Evolutionary conservation across 305 asterid species (phyloP).

Genomic region (Solanum hybrid): DNA sequence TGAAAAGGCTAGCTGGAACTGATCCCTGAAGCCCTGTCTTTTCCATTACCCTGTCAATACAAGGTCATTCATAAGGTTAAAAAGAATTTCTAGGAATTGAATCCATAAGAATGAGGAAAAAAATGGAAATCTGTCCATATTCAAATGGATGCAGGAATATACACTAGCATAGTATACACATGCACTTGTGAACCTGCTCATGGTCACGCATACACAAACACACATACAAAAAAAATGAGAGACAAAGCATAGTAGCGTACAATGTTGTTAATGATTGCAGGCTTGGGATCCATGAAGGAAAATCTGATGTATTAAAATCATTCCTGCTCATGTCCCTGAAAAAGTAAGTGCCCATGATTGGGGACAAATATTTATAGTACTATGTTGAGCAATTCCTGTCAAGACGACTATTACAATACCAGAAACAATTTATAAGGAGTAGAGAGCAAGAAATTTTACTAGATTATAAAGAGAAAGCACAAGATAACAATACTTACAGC

Average conservation of each 20-base stretch:
- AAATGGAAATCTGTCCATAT: not conserved
- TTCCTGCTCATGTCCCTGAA: slow-evolving; percentile 84
- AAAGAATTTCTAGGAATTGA: not conserved
- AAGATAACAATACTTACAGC: slow-evolving; percentile 53
- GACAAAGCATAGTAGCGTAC: slow-evolving; percentile 22
- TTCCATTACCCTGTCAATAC: slow-evolving; percentile 49
- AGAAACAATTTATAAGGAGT: not conserved
- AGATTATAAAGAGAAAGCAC: not conserved
- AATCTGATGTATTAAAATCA: slow-evolving; percentile 32
- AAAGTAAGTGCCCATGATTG: not conserved
- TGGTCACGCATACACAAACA: not conserved
- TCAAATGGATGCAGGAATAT: not conserved
- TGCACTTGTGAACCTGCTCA: not conserved
- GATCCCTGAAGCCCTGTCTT: slow-evolving; percentile 35
- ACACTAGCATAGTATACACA: not conserved
- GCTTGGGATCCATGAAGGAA: slow-evolving; percentile 52
- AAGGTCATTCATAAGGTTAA: not conserved
- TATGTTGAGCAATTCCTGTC: slow-evolving; percentile 32
- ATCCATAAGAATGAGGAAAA: not conserved
- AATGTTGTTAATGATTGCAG: slow-evolving; percentile 47
- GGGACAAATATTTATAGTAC: not conserved
- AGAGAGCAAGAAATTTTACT: not conserved
- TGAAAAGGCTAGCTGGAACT: slow-evolving; percentile 51
- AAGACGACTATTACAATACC: slow-evolving; percentile 49
- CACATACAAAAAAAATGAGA: not conserved